Evolutionary conservation across 768 basidiomycete genomes (phyloP), one percentile per base, ranked within the genome.

Genomic region (Clitopilus hobsonii): DNA sequence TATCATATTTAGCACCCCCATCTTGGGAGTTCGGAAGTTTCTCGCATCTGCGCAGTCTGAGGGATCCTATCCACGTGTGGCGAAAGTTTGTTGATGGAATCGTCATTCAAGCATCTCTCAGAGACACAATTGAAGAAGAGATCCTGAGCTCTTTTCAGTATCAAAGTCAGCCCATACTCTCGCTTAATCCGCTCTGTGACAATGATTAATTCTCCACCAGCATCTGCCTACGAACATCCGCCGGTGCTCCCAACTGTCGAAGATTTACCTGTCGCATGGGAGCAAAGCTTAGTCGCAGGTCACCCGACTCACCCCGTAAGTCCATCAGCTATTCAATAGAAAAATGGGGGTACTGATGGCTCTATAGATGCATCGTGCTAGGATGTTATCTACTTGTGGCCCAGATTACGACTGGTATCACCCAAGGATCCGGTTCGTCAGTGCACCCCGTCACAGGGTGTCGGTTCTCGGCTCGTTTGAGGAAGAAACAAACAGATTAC

Each of bases 271-370:
- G 79, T 81, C 52, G 69, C 77, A 59, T 84, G 81, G 78, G 82
- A 84, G 60, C 82, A 84, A 61, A 80, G 80, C 58, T 70, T 84
- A 16, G 74, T 83, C 8, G 75, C 78, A 16, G 82, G 82, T 1
- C 82, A 84, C 64, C 82, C 82, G 22, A 83, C 81, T 0, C 82
- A 84, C 58, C 82, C 82, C 13, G 81, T 81, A 60, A 49, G 71
- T 65, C 6, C 26, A n/a, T n/a, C n/a, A n/a, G n/a, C 48, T 36
- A 24, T 38, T 24, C 13, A 38, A 18, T 10, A 30, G 45, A 28
- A 29, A 20, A 51, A 38, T 24, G 20, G 49, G 51, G 29, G 1
- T 22, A 0, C 22, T 29, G 18, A 51, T 8, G 36, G 45, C 30
- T 32, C 49, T 47, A 27, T 45, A 83, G 81, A 83, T 83, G 82